Evolutionary conservation across 495 filamentous ascomycete genomes (phyloP), one percentile per base, ranked within the genome.

Genomic region (Podospora sp.): DNA sequence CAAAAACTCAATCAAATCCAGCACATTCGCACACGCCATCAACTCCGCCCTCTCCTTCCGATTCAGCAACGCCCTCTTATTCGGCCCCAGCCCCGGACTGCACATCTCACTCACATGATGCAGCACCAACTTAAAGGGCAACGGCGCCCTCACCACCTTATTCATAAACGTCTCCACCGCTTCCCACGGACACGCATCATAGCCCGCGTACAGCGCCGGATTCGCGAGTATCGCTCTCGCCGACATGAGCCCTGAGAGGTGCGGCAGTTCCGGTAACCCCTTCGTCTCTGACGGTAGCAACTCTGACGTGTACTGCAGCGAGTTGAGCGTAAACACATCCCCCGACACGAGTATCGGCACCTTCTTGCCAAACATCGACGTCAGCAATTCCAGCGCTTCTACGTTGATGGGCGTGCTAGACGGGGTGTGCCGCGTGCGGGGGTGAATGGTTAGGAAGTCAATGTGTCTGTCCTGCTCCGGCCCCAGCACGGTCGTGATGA

Each of bases 81-180:
- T 74, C 14, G 73, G 76, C 6, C 79, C 80, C 73, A 82, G 76
- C n/a, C 82, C 85, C 20, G 82, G 81, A 16, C 76, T 79, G 67
- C 80, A 83, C 88, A 91, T 90, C 79, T 90, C 87, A 50, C 74
- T 81, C 24, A 90, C 65, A 75, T 91, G 88, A 72, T 91, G 88
- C 63, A 84, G 76, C 51, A 83, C 80, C 55, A 91, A 75, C 75
- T 85, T 86, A 51, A 84, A 83, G 4, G 87, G 88, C 1, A 91
- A 72, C 29, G 87, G 85, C 6, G 73, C 77, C 22, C 78, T 78
- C 18, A 82, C 82, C 24, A 82, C 80, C 33, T 82, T 79, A 60
- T 75, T 79, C 75, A 90, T 72, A 71, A 91, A 90, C 26, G 74
- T 74, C 72, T 86, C 83, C 60, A 90, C 82, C 0, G 84, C 86